Conservation (phyloP, 192 early-diverging fungal species). For the Endogone sp. region DNA sequence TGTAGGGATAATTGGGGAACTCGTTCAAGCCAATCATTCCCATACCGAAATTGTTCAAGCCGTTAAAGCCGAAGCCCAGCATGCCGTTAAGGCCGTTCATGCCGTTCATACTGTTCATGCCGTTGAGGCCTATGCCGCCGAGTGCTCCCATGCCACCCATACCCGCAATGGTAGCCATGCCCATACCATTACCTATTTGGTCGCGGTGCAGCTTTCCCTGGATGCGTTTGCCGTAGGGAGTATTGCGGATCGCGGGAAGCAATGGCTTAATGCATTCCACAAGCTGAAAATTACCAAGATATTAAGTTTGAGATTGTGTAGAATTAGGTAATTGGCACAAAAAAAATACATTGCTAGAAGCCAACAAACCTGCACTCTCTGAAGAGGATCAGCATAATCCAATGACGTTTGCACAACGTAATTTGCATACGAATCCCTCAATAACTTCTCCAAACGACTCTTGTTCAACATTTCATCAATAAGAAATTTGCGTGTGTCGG, state of each 20-base stretch:
- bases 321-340: too few species aligned
- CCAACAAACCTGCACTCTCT: slow-evolving; percentile 49
- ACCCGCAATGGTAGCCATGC: background rate
- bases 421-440: slow-evolving; percentile 86
- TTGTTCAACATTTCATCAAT: slow-evolving; percentile 76
- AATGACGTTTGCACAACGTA: slow-evolving; percentile 90
- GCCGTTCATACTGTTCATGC: slow-evolving; percentile 9
- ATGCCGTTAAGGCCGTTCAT: slow-evolving; percentile 31
- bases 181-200: slow-evolving; percentile 33
- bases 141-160: slow-evolving; percentile 19
- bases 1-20: slow-evolving; percentile 29
- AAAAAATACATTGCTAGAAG: background rate
- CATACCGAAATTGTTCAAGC: slow-evolving; percentile 32
- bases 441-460: slow-evolving; percentile 69
- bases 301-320: too few species aligned
- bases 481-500: slow-evolving; percentile 60
- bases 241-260: slow-evolving; percentile 76
- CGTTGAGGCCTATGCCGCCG: slow-evolving; percentile 10
- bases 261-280: slow-evolving; percentile 80
- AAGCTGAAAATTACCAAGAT: slow-evolving; percentile 32
- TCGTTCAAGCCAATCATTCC: slow-evolving; percentile 50
- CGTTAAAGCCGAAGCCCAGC: slow-evolving; percentile 15
- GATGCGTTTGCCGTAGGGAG: slow-evolving; percentile 87
- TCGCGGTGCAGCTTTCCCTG: slow-evolving; percentile 72
- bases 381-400: slow-evolving; percentile 72